Evolutionary conservation across 2,329 filamentous ascomycete genomes (phyloP), one percentile per base, ranked within the genome.

Genomic region (Aspergillus sp.): DNA sequence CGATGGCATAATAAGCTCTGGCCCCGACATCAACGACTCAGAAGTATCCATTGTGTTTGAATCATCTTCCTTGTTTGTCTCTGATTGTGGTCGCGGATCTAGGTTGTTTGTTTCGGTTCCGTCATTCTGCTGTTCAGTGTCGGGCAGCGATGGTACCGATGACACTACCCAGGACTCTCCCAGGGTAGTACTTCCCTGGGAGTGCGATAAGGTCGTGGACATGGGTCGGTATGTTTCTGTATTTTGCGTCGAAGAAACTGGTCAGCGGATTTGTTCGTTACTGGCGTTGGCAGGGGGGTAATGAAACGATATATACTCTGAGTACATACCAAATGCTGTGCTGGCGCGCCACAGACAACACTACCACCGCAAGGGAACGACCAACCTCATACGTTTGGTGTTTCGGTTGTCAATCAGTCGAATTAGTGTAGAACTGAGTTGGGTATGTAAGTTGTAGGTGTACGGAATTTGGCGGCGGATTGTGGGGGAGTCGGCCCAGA

Each of bases 1-100:
- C 4, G 67, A 69, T 3, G 67, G 67, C 67, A 70, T 70, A 19
- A 70, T 65, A 5, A 70, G 60, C 47, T 69, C 66, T 1, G 67
- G 66, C 4, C 67, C 67, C 10, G 64, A 59, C 41, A 60, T 50
- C 5, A 60, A 63, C 9, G 63, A 66, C 32, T 57, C 54, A 38
- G 55, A 56, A 22, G 54, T 52, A 7, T 51, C 46, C 25, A 58
- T 55, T 7, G 65, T 64, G 23, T 59, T 52, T 5, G 54, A 50
- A 23, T 48, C 48, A 43, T 58, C 47, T 35, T 47, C 50, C 39
- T 52, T 43, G 27, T 48, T 44, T 49, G 41, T 46, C 46, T 46
- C 22, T 39, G 37, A 33, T 47, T 17, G 47, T 30, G 32, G 44
- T 33, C 33, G 44, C 19, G 47, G 53, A 9, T 37, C 55, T 32